Evolutionary conservation across 2,329 filamentous ascomycete species (phyloP), one percentile per base, ranked within the genome.

Genomic region (Neofusicoccum umdonicola): DNA sequence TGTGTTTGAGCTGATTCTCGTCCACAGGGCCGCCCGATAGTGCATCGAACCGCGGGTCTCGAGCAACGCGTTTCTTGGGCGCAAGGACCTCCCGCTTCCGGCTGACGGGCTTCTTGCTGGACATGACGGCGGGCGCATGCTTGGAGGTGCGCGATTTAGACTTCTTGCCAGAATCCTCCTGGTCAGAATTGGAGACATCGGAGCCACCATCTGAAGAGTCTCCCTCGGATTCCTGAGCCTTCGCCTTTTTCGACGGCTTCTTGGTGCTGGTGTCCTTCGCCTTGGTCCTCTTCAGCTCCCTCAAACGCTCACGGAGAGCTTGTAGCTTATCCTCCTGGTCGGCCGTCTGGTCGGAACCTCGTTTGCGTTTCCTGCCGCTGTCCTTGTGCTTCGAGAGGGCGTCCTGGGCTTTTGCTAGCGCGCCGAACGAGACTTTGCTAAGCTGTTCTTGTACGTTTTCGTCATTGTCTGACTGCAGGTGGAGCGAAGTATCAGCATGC

Each of bases 41-140:
- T 0, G 88, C 84, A 67, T 95, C 92, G 80, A 99, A 99, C 58
- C 95, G 90, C 17, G 95, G 95, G 77, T 99, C 95, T 63, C 94
- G 89, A 47, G 81, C 77, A 44, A 69, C 70, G 1, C 84, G 80
- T 73, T 90, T 91, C 65, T 85, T 83, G 13, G 83, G 79, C 6
- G 75, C 83, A 61, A 96, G 81, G 17, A 95, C 88, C 64, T 89
- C 88, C 60, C 94, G 90, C 72, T 86, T 89, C 64, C 95, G 90
- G 1, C 90, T 89, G 27, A 99, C 95, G 58, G 91, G 90, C 56
- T 87, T 87, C 79, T 94, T 96, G 76, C 90, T 92, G 1, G 92
- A 88, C 74, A 92, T 86, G 66, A 95, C 88, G 48, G 88, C 87
- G 0, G 95, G 95, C 0, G 95, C 95, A 79, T 98, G 93, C 79